Base-by-base conservation (phyloP, 2,329 filamentous ascomycete genomes). In the Cladophialophora bantiana region DNA sequence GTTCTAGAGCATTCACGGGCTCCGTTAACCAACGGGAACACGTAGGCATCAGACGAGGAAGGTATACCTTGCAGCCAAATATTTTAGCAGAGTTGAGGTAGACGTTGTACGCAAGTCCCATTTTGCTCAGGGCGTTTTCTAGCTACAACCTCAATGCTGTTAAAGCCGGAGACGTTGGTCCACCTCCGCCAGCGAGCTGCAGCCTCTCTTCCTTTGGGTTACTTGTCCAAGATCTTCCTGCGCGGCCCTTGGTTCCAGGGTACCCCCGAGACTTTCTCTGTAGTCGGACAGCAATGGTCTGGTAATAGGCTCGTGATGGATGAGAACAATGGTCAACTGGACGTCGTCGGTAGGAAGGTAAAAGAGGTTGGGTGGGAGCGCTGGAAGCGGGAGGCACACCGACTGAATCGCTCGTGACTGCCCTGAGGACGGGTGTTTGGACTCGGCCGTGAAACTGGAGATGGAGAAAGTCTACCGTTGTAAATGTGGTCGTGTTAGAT, bases 91-190 rank as follows among this genome's bases (percentile, higher is more conserved):
- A 90, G 79, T 89, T 92, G 71, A 97, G 89, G 79, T 97, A 97
- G 68, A 91, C 89, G 81, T 97, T 97, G 84, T 97, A 97, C 67
- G 89, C 84, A 73, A 97, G 89, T 72, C 93, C 93, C 93, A 97
- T 97, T 35, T 54, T 64, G 63, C 52, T 48, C 38, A 18, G 56
- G 60, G 35, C 38, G 15, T 34, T 31, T 26, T 55, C 20, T 50
- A 45, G 20, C 48, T 31, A 54, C 13, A 59, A 34, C 31, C 10
- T 34, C 31, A n/a, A 59, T 20, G 58, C 38, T 52, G 35, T 59
- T 18, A 35, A 62, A 42, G 48, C 57, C 54, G 42, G 59, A 53
- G 36, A 36, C 50, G 34, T n/a, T 34, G 61, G 7, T 35, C 32
- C 20, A 15, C 15, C 53, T 35, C 53, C 55, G 32, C 20, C 48